Evolutionary conservation across 2,329 filamentous ascomycete species (phyloP).

Genomic region (Trichoderma polysporum): DNA sequence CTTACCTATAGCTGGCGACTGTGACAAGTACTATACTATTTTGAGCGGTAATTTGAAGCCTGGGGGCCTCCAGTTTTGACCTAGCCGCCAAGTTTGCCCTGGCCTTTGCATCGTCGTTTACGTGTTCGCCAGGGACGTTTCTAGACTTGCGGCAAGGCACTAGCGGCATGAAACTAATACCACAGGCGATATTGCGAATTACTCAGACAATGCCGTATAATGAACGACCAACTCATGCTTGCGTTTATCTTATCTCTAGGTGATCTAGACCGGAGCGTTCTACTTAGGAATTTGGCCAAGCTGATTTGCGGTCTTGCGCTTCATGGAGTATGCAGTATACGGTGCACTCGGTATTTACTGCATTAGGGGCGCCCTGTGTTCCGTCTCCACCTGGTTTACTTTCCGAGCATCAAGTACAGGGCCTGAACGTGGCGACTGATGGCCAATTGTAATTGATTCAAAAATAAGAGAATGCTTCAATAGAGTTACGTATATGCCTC

Average conservation of each 20-base stretch:
- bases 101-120: not conserved
- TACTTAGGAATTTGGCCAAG: not conserved
- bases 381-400: not conserved
- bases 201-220: not conserved
- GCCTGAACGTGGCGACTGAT: conserved; percentile 12
- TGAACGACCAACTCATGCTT: not conserved
- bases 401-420: not conserved
- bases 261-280: not conserved
- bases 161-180: conserved; percentile 1
- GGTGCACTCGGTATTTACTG: not conserved
- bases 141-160: not conserved
- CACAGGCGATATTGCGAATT: not conserved
- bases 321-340: not conserved
- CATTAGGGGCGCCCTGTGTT: not conserved
- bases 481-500: conserved; percentile 1
- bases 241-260: not conserved
- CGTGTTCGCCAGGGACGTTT: not conserved
- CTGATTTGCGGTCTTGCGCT: not conserved
- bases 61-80: not conserved
- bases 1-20: conserved; percentile 1
- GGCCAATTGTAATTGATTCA: not conserved
- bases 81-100: not conserved
- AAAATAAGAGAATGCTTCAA: not conserved
- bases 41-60: not conserved
- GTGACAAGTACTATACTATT: not conserved